Evolutionary conservation across 1,284 basidiomycete species (phyloP), one percentile per base, ranked within the genome.

Genomic region (Naganishia liquefaciens): DNA sequence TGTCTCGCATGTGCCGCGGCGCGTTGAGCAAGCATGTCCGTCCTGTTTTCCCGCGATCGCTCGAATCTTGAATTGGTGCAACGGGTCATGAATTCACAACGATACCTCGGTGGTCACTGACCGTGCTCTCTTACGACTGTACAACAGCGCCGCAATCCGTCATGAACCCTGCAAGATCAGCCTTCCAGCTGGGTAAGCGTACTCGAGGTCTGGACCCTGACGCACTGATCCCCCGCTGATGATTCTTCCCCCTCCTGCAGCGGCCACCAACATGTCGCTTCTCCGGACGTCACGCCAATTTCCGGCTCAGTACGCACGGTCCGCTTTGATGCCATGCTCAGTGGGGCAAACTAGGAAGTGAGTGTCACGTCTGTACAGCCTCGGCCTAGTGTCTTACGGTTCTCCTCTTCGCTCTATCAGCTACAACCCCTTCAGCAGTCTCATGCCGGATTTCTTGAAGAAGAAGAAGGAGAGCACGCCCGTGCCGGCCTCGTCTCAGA

Each of bases 351-450:
- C 44, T 5, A 49, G 64, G 61, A 42, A 42, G 64, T 61, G 37
- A 61, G 64, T 23, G 30, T 10, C 7, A 6, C 21, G 21, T 10
- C n/a, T 9, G 3, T 50, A 7, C 11, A 15, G 23, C 5, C 6
- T 28, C 21, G 11, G 39, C 1, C 23, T 19, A 3, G 47, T 37
- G 44, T 15, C 33, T 40, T 27, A 42, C n/a, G 17, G 21, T 37
- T 37, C n/a, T 37, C n/a, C 11, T 5, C 17, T 27, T n/a, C 21
- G 37, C 13, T 2, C 43, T 13, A 4, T 11, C 43, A 67, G 65
- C n/a, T 67, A 58, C 54, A 67, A 67, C 54, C 61, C 61, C 7
- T 67, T 67, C 40, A 46, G 63, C n/a, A 49, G n/a, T 19, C 21
- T 66, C 30, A 52, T 58, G 28, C 64, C 65, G 13, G 62, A 55